Evolutionary conservation across 352 stramenopile species (phyloP).

Genomic region (Phytophthora sansomeana): DNA sequence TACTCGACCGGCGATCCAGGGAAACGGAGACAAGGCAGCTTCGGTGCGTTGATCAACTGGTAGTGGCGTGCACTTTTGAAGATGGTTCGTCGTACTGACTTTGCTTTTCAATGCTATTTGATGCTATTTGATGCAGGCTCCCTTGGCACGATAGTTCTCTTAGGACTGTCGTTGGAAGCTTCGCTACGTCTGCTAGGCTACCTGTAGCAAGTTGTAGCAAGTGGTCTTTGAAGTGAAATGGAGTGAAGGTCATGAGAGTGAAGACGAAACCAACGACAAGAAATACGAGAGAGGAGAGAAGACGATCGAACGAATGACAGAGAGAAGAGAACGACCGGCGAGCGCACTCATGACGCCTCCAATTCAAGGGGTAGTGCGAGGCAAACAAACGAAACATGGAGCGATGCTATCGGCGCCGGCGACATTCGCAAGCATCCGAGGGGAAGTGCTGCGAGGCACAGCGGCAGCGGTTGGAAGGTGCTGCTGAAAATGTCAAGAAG

Average conservation of each 20-base stretch:
- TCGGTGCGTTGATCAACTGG: conserved; percentile 36
- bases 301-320: neutral
- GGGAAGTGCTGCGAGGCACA: conserved; percentile 32
- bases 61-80: neutral
- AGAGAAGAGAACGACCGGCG: conserved; percentile 13
- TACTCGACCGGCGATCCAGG: conserved; percentile 50
- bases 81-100: neutral
- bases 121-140: conserved; percentile 21
- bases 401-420: conserved; percentile 18
- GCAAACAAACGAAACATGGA: conserved; percentile 34
- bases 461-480: conserved; percentile 42
- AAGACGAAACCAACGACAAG: conserved; percentile 1
- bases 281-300: conserved; percentile 5
- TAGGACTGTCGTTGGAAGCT: conserved; percentile 40
- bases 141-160: conserved; percentile 35
- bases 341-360: conserved; percentile 33
- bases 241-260: conserved; percentile 1
- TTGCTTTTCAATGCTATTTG: neutral
- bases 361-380: conserved; percentile 42
- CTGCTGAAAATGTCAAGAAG: conserved; percentile 27
- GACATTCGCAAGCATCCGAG: conserved; percentile 33
- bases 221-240: too few relatives aligned
- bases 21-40: conserved; percentile 44
- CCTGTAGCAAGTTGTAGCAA: conserved; percentile 23
- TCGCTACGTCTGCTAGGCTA: conserved; percentile 35